Evolutionary conservation across 1,284 basidiomycete genomes (phyloP), one percentile per base, ranked within the genome.

Genomic region (Agroathelia rolfsii): DNA sequence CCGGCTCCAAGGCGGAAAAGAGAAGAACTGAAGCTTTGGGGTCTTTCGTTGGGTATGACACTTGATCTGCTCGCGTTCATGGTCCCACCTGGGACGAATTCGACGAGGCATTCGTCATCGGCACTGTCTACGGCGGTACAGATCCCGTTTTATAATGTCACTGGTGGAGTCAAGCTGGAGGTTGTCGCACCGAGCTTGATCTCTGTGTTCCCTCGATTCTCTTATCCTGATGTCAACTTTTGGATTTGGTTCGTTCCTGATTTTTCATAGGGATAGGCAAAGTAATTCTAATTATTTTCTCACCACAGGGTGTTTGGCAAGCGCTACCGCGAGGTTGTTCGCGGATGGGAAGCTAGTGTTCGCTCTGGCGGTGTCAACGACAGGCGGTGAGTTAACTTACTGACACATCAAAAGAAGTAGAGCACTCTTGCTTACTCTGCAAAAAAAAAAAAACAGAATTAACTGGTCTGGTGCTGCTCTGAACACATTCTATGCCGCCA

Each of bases 391-490:
- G 71, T 51, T 28, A n/a, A 20, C 25, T 8, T n/a, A n/a, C n/a
- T n/a, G n/a, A n/a, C n/a, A n/a, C n/a, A n/a, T n/a, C n/a, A n/a
- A n/a, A n/a, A n/a, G n/a, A n/a, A n/a, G n/a, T n/a, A n/a, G n/a
- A n/a, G n/a, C n/a, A n/a, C n/a, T n/a, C n/a, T n/a, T n/a, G n/a
- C n/a, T n/a, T n/a, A n/a, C n/a, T n/a, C n/a, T n/a, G n/a, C n/a
- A n/a, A n/a, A n/a, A n/a, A n/a, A n/a, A n/a, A n/a, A n/a, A n/a
- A n/a, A n/a, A n/a, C 48, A 89, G 88, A 48, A 88, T 94, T 49
- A 96, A 98, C 54, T 97, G 94, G 92, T 85, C 88, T 9, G 95
- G 94, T 5, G 83, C 90, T 24, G 87, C 89, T 2, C 62, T 98
- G 22, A 89, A 78, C 43, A 88, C 86, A 5, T 98, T 96, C 58